Percentiles rank a stretch among this genome's conserved stretches.
These are phyloP conservation scores for Nitzschia inconspicua DNA, from an alignment of 108 stramenopile genomes.

Conservation along the genomic window DNA sequence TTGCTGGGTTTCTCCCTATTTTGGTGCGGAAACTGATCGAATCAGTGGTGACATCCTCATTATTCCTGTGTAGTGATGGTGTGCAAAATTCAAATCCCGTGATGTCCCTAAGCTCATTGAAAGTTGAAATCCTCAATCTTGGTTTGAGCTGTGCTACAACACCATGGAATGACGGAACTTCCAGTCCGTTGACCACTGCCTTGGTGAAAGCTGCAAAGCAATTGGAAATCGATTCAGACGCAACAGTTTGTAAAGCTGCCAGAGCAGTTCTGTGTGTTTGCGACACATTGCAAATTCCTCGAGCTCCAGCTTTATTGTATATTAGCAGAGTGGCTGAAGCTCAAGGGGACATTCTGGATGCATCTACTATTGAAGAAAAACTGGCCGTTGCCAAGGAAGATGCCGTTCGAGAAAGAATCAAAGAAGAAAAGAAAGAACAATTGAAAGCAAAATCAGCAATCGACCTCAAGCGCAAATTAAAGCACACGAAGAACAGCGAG, in stretches of 20 bases:
- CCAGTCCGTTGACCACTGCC: slow-evolving; percentile 8
- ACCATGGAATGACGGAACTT: slow-evolving; percentile 47
- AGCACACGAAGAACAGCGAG: no score
- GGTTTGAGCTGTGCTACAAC: slow-evolving; percentile 17
- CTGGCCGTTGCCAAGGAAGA: no score
- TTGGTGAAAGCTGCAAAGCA: slow-evolving; percentile 7
- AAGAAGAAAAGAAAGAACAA: no score
- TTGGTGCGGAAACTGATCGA: slow-evolving; percentile 29
- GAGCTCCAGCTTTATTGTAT: slow-evolving; percentile 38
- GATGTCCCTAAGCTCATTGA: slow-evolving; percentile 10
- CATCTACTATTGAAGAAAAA: no score
- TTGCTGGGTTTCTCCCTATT: slow-evolving; percentile 16
- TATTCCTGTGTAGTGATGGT: background rate
- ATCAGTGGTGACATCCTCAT: slow-evolving; percentile 25
- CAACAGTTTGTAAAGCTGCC: slow-evolving; percentile 14
- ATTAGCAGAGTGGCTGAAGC: no score
- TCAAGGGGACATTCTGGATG: no score
- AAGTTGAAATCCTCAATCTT: slow-evolving; percentile 17
- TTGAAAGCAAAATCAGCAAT: no score
- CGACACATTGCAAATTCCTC: slow-evolving; percentile 19
- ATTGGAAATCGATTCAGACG: slow-evolving; percentile 8
- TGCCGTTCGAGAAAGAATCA: no score
- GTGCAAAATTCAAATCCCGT: background rate
- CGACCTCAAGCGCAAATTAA: no score
- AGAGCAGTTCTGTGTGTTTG: slow-evolving; percentile 23